Evolutionary conservation across 345 rosid genomes (phyloP).

Genomic region (Camelina laxa): DNA sequence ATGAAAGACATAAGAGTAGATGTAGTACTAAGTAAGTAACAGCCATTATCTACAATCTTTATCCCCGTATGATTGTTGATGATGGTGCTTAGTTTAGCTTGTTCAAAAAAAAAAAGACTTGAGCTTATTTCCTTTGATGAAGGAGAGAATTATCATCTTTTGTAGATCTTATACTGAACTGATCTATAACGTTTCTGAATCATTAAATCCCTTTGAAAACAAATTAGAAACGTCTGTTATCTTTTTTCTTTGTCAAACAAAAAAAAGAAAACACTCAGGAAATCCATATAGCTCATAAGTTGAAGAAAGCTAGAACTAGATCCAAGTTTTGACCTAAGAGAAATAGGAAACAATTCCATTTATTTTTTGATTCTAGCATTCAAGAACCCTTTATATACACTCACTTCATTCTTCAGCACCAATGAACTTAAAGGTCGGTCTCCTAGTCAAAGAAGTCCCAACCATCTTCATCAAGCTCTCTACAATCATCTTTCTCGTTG

Average conservation of each 20-base stretch:
- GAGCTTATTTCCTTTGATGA: not conserved
- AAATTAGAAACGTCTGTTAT: not conserved
- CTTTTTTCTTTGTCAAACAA: not conserved
- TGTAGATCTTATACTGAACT: not conserved
- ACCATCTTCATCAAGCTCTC: constrained; percentile 58
- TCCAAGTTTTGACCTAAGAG: not conserved
- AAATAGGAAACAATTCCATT: constrained; percentile 3
- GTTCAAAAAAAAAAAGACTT: no score
- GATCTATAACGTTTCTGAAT: not conserved
- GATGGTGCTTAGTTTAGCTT: not conserved
- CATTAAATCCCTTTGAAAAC: not conserved
- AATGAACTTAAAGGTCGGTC: constrained; percentile 14
- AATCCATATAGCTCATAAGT: constrained; percentile 22
- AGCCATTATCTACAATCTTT: not conserved
- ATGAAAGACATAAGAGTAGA: not conserved
- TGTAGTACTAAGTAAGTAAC: no score
- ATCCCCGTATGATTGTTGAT: not conserved
- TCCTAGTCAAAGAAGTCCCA: constrained; percentile 65
- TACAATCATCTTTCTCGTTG: constrained; percentile 25
- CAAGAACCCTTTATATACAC: constrained; percentile 20
- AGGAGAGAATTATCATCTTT: not conserved
- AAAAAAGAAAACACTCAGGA: not conserved
- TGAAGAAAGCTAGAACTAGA: not conserved
- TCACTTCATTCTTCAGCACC: constrained; percentile 28
- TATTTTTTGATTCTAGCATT: constrained; percentile 24